Percentiles rank a stretch among this genome's conserved stretches.
phyloP scores from a whole-genome alignment of 2,329 filamentous ascomycete genomes.

The Chaetomiaceae sp. region DNA sequence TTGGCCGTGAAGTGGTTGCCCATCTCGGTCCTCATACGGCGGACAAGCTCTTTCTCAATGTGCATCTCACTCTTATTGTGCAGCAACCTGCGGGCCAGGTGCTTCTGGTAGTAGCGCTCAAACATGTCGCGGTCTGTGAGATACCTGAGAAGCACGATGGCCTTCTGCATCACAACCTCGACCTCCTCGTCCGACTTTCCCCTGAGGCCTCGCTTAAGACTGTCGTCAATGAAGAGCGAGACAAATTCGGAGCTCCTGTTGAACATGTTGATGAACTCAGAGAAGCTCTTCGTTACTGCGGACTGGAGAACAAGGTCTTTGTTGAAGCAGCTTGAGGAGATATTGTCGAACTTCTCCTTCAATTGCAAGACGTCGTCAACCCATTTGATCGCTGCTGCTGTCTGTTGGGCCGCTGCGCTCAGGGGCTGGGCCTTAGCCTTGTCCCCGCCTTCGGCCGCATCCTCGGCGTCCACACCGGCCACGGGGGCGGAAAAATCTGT shows the following conservation, averaged over 20 bases:
- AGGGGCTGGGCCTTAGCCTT: slow-evolving; percentile 42
- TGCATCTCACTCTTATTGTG: slow-evolving; percentile 85
- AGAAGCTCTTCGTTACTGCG: slow-evolving; percentile 77
- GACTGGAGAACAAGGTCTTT: slow-evolving; percentile 73
- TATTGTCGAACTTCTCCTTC: slow-evolving; percentile 82
- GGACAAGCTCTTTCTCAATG: slow-evolving; percentile 91
- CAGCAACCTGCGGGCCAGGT: slow-evolving; percentile 79
- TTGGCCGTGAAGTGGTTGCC: slow-evolving; percentile 91
- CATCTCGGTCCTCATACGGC: slow-evolving; percentile 93
- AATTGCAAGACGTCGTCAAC: slow-evolving; percentile 82
- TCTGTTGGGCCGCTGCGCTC: slow-evolving; percentile 66
- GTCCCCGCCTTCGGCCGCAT: slow-evolving; percentile 38
- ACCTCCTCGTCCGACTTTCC: slow-evolving; percentile 87
- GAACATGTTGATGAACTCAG: slow-evolving; percentile 92
- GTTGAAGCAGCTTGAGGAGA: slow-evolving; percentile 68
- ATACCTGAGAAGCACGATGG: slow-evolving; percentile 80
- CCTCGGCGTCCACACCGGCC: slow-evolving; percentile 37
- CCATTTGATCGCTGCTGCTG: slow-evolving; percentile 85
- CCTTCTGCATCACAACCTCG: slow-evolving; percentile 78
- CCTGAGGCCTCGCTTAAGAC: slow-evolving; percentile 87
- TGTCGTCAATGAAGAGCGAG: slow-evolving; percentile 94
- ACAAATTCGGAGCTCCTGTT: slow-evolving; percentile 81
- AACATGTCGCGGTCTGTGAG: slow-evolving; percentile 91
- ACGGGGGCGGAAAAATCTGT: slow-evolving; percentile 43
- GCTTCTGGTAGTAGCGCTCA: slow-evolving; percentile 96